phyloP scores from a whole-genome alignment of 345 rosid genomes.

The Firmiana major region DNA sequence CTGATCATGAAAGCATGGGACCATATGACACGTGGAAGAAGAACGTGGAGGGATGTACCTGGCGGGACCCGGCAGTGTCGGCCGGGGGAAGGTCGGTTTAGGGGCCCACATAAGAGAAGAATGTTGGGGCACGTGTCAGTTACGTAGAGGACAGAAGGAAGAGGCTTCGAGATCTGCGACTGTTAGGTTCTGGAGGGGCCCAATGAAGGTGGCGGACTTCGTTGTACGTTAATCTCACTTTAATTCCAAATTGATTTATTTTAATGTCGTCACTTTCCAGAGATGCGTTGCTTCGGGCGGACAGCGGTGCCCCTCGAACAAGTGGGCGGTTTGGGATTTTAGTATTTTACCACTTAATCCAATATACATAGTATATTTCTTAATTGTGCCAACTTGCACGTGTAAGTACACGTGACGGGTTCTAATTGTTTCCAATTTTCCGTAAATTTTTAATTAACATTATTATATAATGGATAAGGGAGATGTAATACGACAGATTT shows the following conservation, averaged over 20 bases:
- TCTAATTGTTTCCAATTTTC: too few relatives aligned
- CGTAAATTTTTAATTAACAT: too few relatives aligned
- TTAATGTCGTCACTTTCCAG: background rate
- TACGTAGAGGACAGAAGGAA: background rate
- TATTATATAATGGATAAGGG: background rate
- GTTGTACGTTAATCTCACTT: background rate
- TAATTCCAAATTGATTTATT: background rate
- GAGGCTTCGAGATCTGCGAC: background rate
- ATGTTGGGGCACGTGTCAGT: background rate
- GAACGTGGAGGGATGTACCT: background rate
- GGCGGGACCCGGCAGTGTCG: conserved; percentile 2
- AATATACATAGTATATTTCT: background rate
- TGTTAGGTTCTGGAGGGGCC: too few relatives aligned
- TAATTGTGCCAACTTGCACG: background rate
- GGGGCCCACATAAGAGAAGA: background rate
- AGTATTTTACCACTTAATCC: too few relatives aligned
- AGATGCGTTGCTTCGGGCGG: background rate
- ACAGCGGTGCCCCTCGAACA: background rate
- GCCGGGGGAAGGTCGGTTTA: background rate
- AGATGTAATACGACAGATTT: background rate
- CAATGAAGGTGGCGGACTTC: background rate
- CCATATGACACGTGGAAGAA: conserved; percentile 15
- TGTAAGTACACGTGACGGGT: too few relatives aligned
- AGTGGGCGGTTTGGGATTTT: conserved; percentile 10
- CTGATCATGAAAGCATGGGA: background rate